These are phyloP conservation scores for Nicotiana undulata DNA, from an alignment of 257 asterid species.

Conservation along the genomic window DNA sequence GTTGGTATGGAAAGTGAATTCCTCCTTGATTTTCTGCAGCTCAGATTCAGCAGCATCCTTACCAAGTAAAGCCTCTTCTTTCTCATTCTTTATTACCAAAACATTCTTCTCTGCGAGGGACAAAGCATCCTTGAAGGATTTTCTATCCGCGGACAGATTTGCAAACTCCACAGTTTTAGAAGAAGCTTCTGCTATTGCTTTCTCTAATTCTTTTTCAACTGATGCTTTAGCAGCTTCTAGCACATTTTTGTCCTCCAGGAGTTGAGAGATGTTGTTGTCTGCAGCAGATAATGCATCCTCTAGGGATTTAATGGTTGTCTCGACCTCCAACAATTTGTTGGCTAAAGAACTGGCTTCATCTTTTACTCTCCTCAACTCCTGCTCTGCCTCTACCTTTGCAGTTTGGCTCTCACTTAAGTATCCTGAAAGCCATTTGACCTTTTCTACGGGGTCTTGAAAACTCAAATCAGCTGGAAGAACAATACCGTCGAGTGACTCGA, in stretches of 20 bases:
- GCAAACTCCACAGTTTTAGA: constrained; percentile 42
- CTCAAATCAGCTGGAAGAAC: constrained; percentile 38
- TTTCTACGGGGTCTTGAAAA: constrained; percentile 58
- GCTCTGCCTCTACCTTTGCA: constrained; percentile 41
- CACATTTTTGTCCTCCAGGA: constrained; percentile 60
- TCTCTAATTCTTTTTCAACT: constrained; percentile 55
- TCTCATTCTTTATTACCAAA: constrained; percentile 45
- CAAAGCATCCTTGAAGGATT: constrained; percentile 50
- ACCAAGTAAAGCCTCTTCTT: constrained; percentile 41
- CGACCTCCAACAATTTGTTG: constrained; percentile 41
- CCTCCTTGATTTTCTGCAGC: constrained; percentile 44
- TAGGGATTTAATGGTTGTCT: constrained; percentile 37
- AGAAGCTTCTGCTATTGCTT: constrained; percentile 45
- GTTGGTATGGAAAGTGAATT: constrained; percentile 31
- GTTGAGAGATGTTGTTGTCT: constrained; percentile 42
- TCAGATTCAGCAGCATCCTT: constrained; percentile 44
- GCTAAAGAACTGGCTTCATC: constrained; percentile 45
- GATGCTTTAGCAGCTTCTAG: constrained; percentile 49
- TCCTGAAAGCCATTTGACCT: constrained; percentile 60
- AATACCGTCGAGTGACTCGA: constrained; percentile 61
- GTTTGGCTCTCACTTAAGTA: constrained; percentile 43
- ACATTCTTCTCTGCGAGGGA: constrained; percentile 45
- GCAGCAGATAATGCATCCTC: constrained; percentile 52
- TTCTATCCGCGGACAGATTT: constrained; percentile 44
- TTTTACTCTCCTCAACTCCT: constrained; percentile 50